Base-by-base conservation (phyloP, 345 rosid genomes). In the Populus tremula region DNA sequence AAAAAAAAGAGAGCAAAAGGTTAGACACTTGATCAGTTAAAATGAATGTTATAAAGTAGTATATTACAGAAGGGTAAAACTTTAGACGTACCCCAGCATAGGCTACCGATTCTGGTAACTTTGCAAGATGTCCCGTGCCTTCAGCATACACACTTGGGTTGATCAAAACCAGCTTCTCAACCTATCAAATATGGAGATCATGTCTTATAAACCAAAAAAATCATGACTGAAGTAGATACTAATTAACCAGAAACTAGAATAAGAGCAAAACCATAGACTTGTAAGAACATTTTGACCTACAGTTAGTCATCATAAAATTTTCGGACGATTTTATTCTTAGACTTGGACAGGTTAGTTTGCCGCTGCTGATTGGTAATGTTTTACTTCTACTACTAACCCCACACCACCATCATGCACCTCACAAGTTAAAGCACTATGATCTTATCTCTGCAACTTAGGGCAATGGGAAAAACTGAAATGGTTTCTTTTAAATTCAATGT, bases 81-180 rank as follows among this genome's bases (percentile, higher is more conserved):
- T 11, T n/a, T 56, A 56, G 63, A 82, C 84, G 70, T 80, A 91
- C 99, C 81, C 98, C 99, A 67, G 94, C 91, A 82, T 93, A 93
- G 84, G 99, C 98, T 77, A 87, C 80, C 33, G 83, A 67, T 88
- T 78, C 88, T 2, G 97, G 97, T 70, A 96, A 83, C 59, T 86
- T 96, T 39, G 91, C 92, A 71, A 92, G 84, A 79, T 88, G 76
- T 81, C 98, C 98, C 0, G 99, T 91, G 82, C 97, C 97, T 90
- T 96, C 93, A 73, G 97, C 79, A 76, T 93, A 92, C 36, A 92
- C 98, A 76, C 96, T 93, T 84, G 99, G 97, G 74, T 96, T 94
- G 77, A 92, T 87, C 79, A 96, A 87, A 84, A 91, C 86, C 82
- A 96, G 85, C 69, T 88, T 90, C 76, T 92, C 89, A 43, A 93